These are phyloP conservation scores for Wickerhamomyces sp. DNA, from an alignment of 1,139 yeast genomes.

Conservation along the genomic window DNA sequence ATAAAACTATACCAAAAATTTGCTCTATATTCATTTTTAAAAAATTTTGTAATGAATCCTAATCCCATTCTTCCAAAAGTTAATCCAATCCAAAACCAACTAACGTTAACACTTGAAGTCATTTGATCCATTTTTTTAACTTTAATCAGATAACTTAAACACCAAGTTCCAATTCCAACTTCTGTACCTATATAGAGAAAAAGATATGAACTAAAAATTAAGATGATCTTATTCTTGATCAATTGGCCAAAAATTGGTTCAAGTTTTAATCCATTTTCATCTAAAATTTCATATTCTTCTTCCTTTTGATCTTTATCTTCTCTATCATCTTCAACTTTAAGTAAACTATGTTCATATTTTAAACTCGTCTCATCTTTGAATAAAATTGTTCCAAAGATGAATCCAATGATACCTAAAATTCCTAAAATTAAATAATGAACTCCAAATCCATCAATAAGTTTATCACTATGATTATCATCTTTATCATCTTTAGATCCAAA, in stretches of 20 bases:
- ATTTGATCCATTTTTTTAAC: conserved; percentile 42
- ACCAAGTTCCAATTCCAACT: conserved; percentile 66
- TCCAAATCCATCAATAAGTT: conserved; percentile 3
- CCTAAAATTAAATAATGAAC: conserved; percentile 10
- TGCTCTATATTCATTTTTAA: conserved; percentile 46
- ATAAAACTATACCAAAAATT: conserved; percentile 32
- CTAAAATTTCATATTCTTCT: background rate
- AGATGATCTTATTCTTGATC: conserved; percentile 38
- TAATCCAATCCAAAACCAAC: conserved; percentile 62
- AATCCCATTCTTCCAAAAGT: conserved; percentile 55
- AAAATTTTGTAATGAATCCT: conserved; percentile 55
- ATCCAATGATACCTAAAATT: conserved; percentile 1
- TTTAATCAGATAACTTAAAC: conserved; percentile 50
- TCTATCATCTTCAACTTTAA: conserved; percentile 18
- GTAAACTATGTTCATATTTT: conserved; percentile 38
- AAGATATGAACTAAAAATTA: conserved; percentile 43
- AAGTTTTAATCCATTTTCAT: conserved; percentile 24
- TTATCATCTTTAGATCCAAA: too few species aligned
- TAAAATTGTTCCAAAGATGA: conserved; percentile 18
- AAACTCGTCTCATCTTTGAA: conserved; percentile 50
- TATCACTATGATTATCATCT: conserved; percentile 19
- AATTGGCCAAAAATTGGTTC: conserved; percentile 23
- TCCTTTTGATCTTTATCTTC: conserved; percentile 2
- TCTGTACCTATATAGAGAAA: conserved; percentile 66
- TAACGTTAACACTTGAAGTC: conserved; percentile 52